A percentile compares a stretch with the other conserved stretches of the same genome.
These are phyloP conservation scores for Calocera cornea DNA, from an alignment of 768 basidiomycete genomes.

Conservation along the genomic window DNA sequence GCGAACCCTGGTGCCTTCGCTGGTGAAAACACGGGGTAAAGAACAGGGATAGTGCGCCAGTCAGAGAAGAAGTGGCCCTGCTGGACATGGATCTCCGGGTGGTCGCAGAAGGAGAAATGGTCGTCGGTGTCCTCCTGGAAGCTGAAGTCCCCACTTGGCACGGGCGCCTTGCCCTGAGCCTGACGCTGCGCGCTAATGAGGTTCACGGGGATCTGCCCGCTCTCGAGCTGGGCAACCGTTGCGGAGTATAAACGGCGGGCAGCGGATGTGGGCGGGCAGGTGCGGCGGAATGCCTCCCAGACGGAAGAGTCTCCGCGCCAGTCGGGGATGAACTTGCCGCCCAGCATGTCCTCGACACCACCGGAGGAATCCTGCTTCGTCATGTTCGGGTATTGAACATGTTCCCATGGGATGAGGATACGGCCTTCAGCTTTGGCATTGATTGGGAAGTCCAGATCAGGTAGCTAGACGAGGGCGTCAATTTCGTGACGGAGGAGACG, in stretches of 20 bases:
- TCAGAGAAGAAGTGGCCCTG: conserved; percentile 98
- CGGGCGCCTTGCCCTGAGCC: conserved; percentile 25
- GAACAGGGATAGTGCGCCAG: conserved; percentile 72
- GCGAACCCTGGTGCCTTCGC: conserved; percentile 72
- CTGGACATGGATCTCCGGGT: conserved; percentile 68
- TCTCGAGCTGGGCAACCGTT: conserved; percentile 43
- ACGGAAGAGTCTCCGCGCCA: conserved; percentile 75
- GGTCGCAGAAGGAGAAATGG: conserved; percentile 59
- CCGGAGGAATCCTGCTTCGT: conserved; percentile 35
- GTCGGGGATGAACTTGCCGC: conserved; percentile 56
- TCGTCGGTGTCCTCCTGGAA: conserved; percentile 54
- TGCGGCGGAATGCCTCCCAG: conserved; percentile 92
- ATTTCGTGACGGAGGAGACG: not conserved
- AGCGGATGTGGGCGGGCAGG: conserved; percentile 62
- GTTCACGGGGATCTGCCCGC: conserved; percentile 23
- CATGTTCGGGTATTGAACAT: conserved; percentile 55
- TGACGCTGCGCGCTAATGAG: conserved; percentile 7
- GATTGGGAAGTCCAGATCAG: conserved; percentile 89
- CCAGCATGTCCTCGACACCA: conserved; percentile 45
- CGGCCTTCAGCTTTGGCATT: conserved; percentile 91
- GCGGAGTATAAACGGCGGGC: conserved; percentile 67
- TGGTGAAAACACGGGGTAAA: conserved; percentile 93
- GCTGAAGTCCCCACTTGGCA: conserved; percentile 36
- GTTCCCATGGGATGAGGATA: conserved; percentile 86
- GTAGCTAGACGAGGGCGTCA: conserved; percentile 39